A percentile compares a stretch with the other conserved stretches of the same genome.
These are phyloP conservation scores for Microthyrium microscopicum DNA, from an alignment of 2,329 filamentous ascomycete genomes.

Conservation along the genomic window DNA sequence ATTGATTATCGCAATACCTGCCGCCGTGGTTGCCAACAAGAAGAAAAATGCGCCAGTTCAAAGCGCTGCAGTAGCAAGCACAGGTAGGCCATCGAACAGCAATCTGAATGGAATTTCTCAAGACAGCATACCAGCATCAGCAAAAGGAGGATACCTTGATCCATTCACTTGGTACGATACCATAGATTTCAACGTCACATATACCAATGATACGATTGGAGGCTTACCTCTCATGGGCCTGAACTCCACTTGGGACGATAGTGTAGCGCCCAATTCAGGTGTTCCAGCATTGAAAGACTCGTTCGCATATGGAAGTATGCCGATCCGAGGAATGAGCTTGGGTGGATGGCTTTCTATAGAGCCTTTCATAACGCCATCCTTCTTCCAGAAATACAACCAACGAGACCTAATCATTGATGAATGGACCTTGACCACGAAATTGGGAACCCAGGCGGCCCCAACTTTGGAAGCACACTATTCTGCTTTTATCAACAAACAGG, in stretches of 20 bases:
- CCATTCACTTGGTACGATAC: slow-evolving; percentile 89
- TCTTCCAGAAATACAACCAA: slow-evolving; percentile 57
- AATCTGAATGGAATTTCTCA: slow-evolving; percentile 29
- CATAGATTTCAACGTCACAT: slow-evolving; percentile 82
- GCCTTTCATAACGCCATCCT: slow-evolving; percentile 84
- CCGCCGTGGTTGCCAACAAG: slow-evolving; percentile 28
- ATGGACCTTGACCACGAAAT: slow-evolving; percentile 56
- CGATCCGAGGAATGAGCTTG: slow-evolving; percentile 78
- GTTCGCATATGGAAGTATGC: slow-evolving; percentile 64
- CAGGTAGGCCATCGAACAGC: slow-evolving; percentile 23
- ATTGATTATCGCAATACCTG: slow-evolving; percentile 29
- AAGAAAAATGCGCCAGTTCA: slow-evolving; percentile 21
- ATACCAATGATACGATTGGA: slow-evolving; percentile 70
- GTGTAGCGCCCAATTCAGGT: slow-evolving; percentile 55
- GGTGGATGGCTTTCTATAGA: slow-evolving; percentile 90
- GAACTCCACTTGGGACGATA: slow-evolving; percentile 73
- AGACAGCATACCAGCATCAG: slow-evolving; percentile 34
- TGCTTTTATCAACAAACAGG: slow-evolving; percentile 68
- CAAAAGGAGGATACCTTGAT: slow-evolving; percentile 63
- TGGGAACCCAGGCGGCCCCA: slow-evolving; percentile 49
- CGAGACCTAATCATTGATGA: slow-evolving; percentile 66
- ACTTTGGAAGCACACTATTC: slow-evolving; percentile 81
- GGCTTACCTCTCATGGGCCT: slow-evolving; percentile 85
- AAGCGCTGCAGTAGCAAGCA: slow-evolving; percentile 12
- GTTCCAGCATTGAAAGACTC: slow-evolving; percentile 60